Evolutionary conservation across 805 yeast genomes (phyloP), one percentile per base, ranked within the genome.

Genomic region (Blastobotrys parvus): DNA sequence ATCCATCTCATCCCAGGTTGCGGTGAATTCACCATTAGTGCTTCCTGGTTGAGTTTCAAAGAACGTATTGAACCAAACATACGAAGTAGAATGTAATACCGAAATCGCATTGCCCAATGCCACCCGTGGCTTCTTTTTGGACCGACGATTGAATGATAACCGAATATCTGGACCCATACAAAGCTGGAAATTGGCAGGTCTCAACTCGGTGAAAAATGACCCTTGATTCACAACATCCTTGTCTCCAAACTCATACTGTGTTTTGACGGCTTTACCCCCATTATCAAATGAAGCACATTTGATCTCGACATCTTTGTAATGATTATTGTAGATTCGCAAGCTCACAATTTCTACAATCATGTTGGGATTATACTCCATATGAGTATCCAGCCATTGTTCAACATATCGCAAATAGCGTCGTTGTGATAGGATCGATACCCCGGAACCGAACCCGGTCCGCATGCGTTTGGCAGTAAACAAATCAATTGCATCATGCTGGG

Each of bases 401-500:
- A 75, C 78, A 57, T 90, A 90, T 3, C 62, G 52, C 25, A 88
- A 62, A 55, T 78, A 86, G 36, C 90, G 58, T 20, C 69, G 58
- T 60, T 90, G 97, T 3, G 89, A 78, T 15, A 53, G 47, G 25
- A 86, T 84, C 0, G 86, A 74, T 1, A 90, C 79, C 0, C 95
- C 96, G 8, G 63, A 60, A 2, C 81, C 80, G 36, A 77, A 70
- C 3, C 71, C 67, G 20, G 55, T 43, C 23, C 71, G 65, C 78
- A 83, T 77, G 45, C 97, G 66, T 41, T 70, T 65, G 5, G 53
- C 44, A 2, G 82, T 75, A 57, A 82, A 88, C 5, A 68, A 45
- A 0, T 59, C 60, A 34, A 74, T 66, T 1, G 88, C 84, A 16
- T 65, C 69, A 1, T 63, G 60, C 11, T 71, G 64, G 0, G 68